These are phyloP conservation scores for Trypanosoma cruzi DNA, from an alignment of 208 protist genomes.

Conservation along the genomic window DNA sequence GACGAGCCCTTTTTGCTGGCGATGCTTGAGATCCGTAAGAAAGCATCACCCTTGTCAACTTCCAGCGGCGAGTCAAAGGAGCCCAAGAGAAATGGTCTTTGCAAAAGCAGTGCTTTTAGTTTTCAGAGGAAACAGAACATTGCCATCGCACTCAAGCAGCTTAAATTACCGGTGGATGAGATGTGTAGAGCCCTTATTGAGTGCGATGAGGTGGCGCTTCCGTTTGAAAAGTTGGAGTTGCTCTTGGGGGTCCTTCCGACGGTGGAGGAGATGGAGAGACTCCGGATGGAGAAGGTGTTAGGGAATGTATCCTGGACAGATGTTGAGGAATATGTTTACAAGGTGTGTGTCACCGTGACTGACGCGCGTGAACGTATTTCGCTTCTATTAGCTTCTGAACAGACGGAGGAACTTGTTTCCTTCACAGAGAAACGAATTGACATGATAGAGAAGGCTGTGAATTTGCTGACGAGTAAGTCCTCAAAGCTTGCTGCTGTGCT, in stretches of 20 bases:
- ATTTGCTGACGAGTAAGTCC: constrained; percentile 42
- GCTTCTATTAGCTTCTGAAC: constrained; percentile 57
- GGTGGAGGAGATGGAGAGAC: constrained; percentile 46
- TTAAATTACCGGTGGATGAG: constrained; percentile 50
- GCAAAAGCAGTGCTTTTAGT: constrained; percentile 54
- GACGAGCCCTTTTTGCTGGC: constrained; percentile 63
- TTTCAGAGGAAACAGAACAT: constrained; percentile 77
- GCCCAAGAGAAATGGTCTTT: neutral
- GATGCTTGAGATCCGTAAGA: constrained; percentile 59
- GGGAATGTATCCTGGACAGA: constrained; percentile 57
- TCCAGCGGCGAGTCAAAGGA: constrained; percentile 27
- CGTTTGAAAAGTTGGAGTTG: constrained; percentile 45
- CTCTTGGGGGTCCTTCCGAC: constrained; percentile 52
- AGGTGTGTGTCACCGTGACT: constrained; percentile 45
- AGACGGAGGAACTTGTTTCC: constrained; percentile 48
- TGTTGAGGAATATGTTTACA: constrained; percentile 65
- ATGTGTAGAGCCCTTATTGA: constrained; percentile 54
- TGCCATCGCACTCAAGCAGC: constrained; percentile 66
- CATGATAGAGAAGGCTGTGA: constrained; percentile 55
- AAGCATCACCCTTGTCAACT: constrained; percentile 13
- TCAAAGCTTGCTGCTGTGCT: constrained; percentile 60
- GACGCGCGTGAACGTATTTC: constrained; percentile 74
- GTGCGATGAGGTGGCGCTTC: constrained; percentile 48
- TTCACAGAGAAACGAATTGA: constrained; percentile 38
- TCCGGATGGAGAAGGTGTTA: constrained; percentile 43